Base-by-base conservation (phyloP, 768 basidiomycete species). In the Cystofilobasidium bisporidii region DNA sequence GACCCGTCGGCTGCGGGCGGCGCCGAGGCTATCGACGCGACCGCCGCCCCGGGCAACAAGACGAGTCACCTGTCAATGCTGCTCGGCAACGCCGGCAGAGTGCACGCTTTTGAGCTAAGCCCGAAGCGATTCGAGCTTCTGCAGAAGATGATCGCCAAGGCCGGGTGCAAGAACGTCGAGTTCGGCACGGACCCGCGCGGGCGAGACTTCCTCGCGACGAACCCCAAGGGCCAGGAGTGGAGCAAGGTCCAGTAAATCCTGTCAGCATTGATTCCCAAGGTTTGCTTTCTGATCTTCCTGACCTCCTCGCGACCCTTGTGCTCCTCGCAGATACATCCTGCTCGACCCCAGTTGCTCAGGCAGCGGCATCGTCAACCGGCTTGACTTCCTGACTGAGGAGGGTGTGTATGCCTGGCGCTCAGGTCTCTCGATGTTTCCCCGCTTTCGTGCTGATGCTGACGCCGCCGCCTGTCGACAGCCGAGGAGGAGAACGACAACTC, bases 41-140 rank as follows among this genome's bases (percentile, higher is more conserved):
- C 92, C 15, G 88, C 92, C 47, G 96, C 96, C 0, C 96, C 96
- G 0, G 96, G 96, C 0, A 99, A 99, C 79, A 99, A 99, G 79
- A 98, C 96, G 1, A 88, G 91, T 11, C 91, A 94, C 77, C 78
- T 98, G 28, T 88, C 89, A 71, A 90, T 92, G 28, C 79, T 97
- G 53, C 90, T 97, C 88, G 75, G 80, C 22, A 87, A 86, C 71
- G 24, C 69, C 64, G 62, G 63, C n/a, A 65, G 79, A 91, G 43
- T 88, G 81, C 71, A 75, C 71, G 96, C 96, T 0, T 93, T 97
- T 73, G 96, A 99, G 78, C 81, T 86, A 57, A 97, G 67, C 76
- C 82, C 81, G 61, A 84, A 82, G 63, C 84, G 96, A 8, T 98
- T 87, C 76, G 80, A 81, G 61, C 94, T 90, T 1, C 83, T 99